Conservation (phyloP, 2,329 filamentous ascomycete species). For the Calonectria multiphialidica region DNA sequence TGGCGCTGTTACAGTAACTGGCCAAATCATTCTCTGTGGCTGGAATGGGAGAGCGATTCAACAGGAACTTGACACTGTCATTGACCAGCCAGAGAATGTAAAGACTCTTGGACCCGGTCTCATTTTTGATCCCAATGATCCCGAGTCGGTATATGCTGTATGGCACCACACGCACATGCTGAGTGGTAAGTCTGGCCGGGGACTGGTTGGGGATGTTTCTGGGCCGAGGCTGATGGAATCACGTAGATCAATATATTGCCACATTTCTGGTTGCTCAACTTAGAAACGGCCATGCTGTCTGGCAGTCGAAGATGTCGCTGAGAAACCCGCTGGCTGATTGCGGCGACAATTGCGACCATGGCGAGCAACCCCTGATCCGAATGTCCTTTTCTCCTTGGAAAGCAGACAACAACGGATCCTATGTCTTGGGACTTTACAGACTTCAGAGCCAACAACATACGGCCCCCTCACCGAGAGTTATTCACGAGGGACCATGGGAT, state of each 20-base stretch:
- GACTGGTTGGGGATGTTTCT: background rate
- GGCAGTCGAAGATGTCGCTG: conserved; percentile 19
- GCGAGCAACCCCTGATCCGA: background rate
- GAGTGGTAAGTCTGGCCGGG: conserved; percentile 11
- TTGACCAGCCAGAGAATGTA: conserved; percentile 6
- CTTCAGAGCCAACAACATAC: background rate
- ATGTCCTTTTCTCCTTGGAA: conserved; percentile 21
- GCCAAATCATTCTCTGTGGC: conserved; percentile 35
- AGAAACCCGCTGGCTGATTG: conserved; percentile 24
- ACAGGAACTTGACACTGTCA: conserved; percentile 25
- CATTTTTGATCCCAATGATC: conserved; percentile 35
- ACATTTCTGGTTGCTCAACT: conserved; percentile 31
- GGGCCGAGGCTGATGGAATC: background rate
- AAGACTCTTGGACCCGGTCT: conserved; percentile 32
- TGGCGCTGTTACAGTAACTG: conserved; percentile 36
- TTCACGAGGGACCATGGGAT: conserved; percentile 15
- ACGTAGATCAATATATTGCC: conserved; percentile 6
- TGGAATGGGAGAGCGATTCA: conserved; percentile 35
- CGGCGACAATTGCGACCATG: background rate
- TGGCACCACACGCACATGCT: conserved; percentile 15
- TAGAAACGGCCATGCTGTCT: conserved; percentile 9
- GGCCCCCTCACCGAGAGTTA: background rate
- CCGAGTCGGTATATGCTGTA: conserved; percentile 32
- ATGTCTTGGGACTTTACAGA: conserved; percentile 28
- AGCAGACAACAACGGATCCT: conserved; percentile 32